Conservation (phyloP, 257 asterid species). For the Prunella vulgaris region DNA sequence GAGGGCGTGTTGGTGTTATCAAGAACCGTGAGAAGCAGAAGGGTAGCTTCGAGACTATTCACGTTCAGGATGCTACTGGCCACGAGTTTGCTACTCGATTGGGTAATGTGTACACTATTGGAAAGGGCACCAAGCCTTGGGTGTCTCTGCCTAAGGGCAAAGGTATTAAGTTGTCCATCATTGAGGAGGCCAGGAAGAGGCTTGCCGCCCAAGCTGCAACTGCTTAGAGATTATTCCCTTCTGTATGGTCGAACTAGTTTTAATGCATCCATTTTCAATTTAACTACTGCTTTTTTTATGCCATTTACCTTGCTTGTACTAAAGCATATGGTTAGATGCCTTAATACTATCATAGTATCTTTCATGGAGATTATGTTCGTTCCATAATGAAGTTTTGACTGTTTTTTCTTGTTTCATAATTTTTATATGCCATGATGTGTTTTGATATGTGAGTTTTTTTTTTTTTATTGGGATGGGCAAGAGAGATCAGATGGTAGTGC, state of each 20-base stretch:
- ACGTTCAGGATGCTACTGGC: conserved; percentile 59
- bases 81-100: conserved; percentile 73
- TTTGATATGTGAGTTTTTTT: not conserved
- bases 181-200: conserved; percentile 75
- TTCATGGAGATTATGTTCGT: not conserved
- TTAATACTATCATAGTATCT: not conserved
- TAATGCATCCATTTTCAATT: not conserved
- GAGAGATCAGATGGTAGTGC: too few species aligned
- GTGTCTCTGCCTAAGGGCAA: conserved; percentile 76
- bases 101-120: conserved; percentile 62
- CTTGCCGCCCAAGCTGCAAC: conserved; percentile 47
- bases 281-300: not conserved
- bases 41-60: conserved; percentile 74
- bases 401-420: not conserved
- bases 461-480: too few species aligned
- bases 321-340: not conserved
- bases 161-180: conserved; percentile 59
- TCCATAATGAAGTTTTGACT: not conserved
- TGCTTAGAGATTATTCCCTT: conserved; percentile 27
- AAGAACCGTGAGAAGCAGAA: conserved; percentile 75
- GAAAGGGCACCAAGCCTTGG: conserved; percentile 76
- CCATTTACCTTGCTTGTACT: not conserved
- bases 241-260: not conserved
- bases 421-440: not conserved
- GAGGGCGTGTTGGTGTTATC: conserved; percentile 69